Evolutionary conservation across 495 filamentous ascomycete species (phyloP).

Genomic region (Recurvomyces mirabilis): DNA sequence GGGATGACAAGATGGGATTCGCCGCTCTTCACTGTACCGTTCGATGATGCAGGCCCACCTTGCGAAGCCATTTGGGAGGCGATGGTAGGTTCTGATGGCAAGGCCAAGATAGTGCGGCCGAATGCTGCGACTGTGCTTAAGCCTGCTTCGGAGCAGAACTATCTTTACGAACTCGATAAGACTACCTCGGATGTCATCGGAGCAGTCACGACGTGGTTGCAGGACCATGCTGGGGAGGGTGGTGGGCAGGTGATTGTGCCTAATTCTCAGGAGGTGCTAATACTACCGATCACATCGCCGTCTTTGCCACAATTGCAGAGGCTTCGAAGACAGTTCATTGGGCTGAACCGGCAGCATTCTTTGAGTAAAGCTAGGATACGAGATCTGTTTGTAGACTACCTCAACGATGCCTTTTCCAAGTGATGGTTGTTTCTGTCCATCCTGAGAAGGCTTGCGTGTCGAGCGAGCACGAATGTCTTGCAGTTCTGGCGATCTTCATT

Average conservation of each 20-base stretch:
- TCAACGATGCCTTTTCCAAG: constrained; percentile 50
- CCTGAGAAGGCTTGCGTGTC: too few relatives aligned
- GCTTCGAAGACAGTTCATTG: constrained; percentile 74
- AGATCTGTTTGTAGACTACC: constrained; percentile 60
- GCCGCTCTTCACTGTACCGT: constrained; percentile 81
- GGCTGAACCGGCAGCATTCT: constrained; percentile 52
- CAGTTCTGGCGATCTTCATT: too few relatives aligned
- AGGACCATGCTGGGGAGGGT: constrained; percentile 51
- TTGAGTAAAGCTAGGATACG: constrained; percentile 48
- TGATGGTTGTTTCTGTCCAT: background rate
- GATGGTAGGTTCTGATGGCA: constrained; percentile 47
- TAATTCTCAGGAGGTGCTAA: constrained; percentile 25
- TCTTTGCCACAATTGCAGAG: constrained; percentile 69
- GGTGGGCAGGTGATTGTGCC: constrained; percentile 38
- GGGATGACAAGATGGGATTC: constrained; percentile 91
- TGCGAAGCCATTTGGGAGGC: constrained; percentile 70
- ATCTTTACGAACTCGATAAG: constrained; percentile 76
- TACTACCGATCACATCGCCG: constrained; percentile 32
- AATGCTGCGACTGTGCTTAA: constrained; percentile 72
- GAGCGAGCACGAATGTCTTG: too few relatives aligned
- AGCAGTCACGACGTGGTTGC: constrained; percentile 61
- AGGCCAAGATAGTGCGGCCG: constrained; percentile 49
- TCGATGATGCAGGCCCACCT: constrained; percentile 59
- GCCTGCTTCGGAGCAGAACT: constrained; percentile 59
- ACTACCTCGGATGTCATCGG: constrained; percentile 72